phyloP scores from a whole-genome alignment of 768 basidiomycete genomes.

The Leccinum variicolor region DNA sequence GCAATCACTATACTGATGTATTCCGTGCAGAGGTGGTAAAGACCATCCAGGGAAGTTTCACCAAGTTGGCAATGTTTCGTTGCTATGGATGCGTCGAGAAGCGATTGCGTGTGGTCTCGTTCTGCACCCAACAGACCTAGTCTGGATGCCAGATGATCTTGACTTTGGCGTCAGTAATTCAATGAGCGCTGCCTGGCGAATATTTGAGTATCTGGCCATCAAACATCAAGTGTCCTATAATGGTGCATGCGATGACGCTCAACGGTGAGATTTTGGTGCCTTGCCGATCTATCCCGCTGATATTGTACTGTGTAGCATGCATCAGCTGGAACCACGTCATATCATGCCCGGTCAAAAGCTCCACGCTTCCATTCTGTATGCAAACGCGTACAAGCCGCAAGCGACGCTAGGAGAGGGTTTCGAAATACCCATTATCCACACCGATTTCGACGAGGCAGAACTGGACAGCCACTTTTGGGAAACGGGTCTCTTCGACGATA shows the following conservation, averaged over 20 bases:
- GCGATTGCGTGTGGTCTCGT: neutral
- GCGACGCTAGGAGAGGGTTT: neutral
- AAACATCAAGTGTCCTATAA: neutral
- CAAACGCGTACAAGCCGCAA: neutral
- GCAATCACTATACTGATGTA: neutral
- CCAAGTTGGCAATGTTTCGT: neutral
- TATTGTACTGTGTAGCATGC: neutral
- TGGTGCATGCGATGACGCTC: neutral
- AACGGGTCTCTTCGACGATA: conserved; percentile 8
- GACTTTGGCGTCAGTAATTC: neutral
- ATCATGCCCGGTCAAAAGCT: neutral
- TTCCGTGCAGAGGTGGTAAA: neutral
- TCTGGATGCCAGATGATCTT: neutral
- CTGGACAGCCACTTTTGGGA: conserved; percentile 11
- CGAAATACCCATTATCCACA: neutral
- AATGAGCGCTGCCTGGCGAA: neutral
- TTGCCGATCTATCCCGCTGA: neutral
- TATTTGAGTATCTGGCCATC: neutral
- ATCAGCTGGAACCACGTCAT: conserved; percentile 10
- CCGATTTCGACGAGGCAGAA: neutral
- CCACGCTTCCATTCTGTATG: neutral
- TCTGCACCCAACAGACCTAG: neutral
- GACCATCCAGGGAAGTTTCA: neutral
- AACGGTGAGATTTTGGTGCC: neutral
- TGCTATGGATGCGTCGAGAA: neutral